A percentile compares a stretch with the other conserved stretches of the same genome.
Conservation (phyloP, 2,329 filamentous ascomycete species). For the Ceratocystis albifundus region DNA sequence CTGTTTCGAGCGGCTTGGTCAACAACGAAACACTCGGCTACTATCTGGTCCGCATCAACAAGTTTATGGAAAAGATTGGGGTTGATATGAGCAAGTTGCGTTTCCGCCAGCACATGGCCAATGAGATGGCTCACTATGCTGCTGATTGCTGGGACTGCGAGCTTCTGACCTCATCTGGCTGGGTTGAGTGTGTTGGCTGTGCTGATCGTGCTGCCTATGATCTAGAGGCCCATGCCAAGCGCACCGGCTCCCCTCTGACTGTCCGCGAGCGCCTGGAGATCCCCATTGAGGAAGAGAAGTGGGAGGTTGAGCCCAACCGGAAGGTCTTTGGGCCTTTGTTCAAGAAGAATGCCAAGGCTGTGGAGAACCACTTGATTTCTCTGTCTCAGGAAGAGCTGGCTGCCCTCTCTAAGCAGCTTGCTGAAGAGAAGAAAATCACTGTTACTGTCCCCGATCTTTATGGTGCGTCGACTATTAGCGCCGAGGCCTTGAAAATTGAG, state of each 20-base stretch:
- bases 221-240: conserved; percentile 80
- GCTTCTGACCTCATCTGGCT: conserved; percentile 79
- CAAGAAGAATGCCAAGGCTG: conserved; percentile 83
- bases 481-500: conserved; percentile 73
- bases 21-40: conserved; percentile 98
- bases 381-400: conserved; percentile 73
- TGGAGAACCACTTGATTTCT: conserved; percentile 66
- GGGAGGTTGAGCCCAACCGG: conserved; percentile 76
- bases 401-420: conserved; percentile 62
- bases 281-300: conserved; percentile 73
- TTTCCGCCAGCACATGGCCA: conserved; percentile 90
- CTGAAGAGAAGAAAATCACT: conserved; percentile 60
- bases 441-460: conserved; percentile 58
- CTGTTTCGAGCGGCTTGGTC: conserved; percentile 69
- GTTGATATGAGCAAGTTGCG: conserved; percentile 79
- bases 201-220: conserved; percentile 94
- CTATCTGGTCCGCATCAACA: conserved; percentile 86
- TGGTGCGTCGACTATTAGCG: conserved; percentile 62
- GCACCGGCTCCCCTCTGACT: conserved; percentile 74
- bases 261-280: conserved; percentile 72
- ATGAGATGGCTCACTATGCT: conserved; percentile 77
- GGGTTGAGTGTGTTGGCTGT: conserved; percentile 97
- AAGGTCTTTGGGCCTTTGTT: conserved; percentile 93
- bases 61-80: conserved; percentile 81
- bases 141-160: conserved; percentile 98